A percentile compares a stretch with the other conserved stretches of the same genome.
phyloP scores from a whole-genome alignment of 1,284 basidiomycete genomes.

The Singerocomus rubriflavus region DNA sequence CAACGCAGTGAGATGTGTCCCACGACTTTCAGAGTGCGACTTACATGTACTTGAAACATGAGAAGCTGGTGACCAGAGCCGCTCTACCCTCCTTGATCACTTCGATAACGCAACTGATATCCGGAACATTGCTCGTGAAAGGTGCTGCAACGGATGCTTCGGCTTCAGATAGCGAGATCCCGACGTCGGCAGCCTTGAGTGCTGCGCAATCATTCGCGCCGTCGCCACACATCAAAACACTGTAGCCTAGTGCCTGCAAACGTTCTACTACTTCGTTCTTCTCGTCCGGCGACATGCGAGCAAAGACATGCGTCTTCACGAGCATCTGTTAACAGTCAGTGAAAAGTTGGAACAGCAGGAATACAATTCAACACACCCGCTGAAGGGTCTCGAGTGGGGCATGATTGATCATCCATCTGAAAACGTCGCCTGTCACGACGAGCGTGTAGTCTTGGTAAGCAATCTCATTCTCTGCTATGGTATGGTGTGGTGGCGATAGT shows the following conservation, averaged over 20 bases:
- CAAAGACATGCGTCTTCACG: conserved; percentile 97
- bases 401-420: conserved; percentile 98
- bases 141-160: conserved; percentile 99
- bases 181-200: conserved; percentile 97
- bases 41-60: conserved; percentile 99
- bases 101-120: conserved; percentile 95
- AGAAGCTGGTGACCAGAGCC: conserved; percentile 96
- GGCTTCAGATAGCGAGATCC: conserved; percentile 94
- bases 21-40: conserved; percentile 29
- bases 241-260: conserved; percentile 90
- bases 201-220: conserved; percentile 99
- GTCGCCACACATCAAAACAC: conserved; percentile 97
- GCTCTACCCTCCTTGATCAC: conserved; percentile 96
- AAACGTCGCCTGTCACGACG: conserved; percentile 94
- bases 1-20: conserved; percentile 9
- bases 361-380: conserved; percentile 52
- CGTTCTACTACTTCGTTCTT: conserved; percentile 98
- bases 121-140: conserved; percentile 91
- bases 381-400: conserved; percentile 93
- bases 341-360: background rate
- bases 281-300: conserved; percentile 99
- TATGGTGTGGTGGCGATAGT: conserved; percentile 60
- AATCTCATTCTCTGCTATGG: conserved; percentile 65
- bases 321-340: conserved; percentile 69
- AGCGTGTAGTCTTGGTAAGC: conserved; percentile 89